Evolutionary conservation across 2,329 filamentous ascomycete species (phyloP).

Genomic region (Cladosporium halotolerans): DNA sequence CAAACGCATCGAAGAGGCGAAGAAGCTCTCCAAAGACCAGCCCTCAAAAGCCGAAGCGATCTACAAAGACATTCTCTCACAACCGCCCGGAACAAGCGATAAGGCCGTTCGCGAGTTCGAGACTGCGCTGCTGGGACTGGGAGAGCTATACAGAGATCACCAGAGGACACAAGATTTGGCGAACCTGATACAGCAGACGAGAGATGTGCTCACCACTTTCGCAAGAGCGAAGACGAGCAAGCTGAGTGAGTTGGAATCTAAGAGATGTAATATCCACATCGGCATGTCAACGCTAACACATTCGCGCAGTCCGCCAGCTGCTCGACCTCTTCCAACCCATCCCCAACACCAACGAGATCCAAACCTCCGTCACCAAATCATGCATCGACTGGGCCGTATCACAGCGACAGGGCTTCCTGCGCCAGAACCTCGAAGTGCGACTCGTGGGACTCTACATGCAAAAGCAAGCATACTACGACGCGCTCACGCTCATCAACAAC

Average conservation of each 20-base stretch:
- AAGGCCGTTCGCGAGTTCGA: slow-evolving; percentile 88
- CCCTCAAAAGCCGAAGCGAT: slow-evolving; percentile 77
- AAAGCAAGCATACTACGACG: slow-evolving; percentile 96
- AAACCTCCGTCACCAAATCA: slow-evolving; percentile 93
- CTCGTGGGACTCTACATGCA: slow-evolving; percentile 92
- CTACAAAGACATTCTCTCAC: slow-evolving; percentile 84
- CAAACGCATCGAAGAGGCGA: slow-evolving; percentile 77
- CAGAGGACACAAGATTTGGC: slow-evolving; percentile 79
- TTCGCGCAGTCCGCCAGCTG: slow-evolving; percentile 70
- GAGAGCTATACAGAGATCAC: slow-evolving; percentile 86
- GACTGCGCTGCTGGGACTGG: slow-evolving; percentile 76
- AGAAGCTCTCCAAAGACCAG: slow-evolving; percentile 73
- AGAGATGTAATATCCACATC: not conserved
- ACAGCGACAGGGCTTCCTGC: slow-evolving; percentile 89
- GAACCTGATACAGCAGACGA: slow-evolving; percentile 81
- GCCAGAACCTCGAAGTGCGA: slow-evolving; percentile 95
- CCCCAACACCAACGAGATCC: slow-evolving; percentile 87
- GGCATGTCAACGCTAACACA: not conserved
- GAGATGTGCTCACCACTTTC: slow-evolving; percentile 87
- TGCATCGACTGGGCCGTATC: slow-evolving; percentile 99
- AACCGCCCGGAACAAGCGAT: slow-evolving; percentile 78
- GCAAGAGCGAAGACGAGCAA: slow-evolving; percentile 99
- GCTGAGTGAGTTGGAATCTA: slow-evolving; percentile 60
- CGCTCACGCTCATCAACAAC: slow-evolving; percentile 91
- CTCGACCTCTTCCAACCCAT: slow-evolving; percentile 93